Base-by-base conservation (phyloP, 1,139 yeast genomes). In the Pichia sp. region DNA sequence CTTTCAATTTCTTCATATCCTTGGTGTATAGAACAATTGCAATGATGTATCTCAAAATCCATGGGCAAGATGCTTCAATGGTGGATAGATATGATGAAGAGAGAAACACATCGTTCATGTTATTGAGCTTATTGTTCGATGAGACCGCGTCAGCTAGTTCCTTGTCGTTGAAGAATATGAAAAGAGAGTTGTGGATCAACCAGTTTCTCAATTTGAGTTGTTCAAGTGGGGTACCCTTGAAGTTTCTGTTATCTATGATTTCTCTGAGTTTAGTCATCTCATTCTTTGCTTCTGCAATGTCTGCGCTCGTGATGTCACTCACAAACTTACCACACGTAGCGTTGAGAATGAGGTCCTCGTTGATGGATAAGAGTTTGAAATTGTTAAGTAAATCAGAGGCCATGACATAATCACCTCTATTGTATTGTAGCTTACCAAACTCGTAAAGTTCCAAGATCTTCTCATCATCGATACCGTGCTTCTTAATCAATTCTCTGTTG, bases 321-420 rank as follows among this genome's bases (percentile, higher is more conserved):
- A 81, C 77, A 14, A 75, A 58, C 49, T 70, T 70, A 51, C 80
- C 80, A 78, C 80, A 74, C 12, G 78, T 72, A 18, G 80, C 77
- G 38, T 73, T 69, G 33, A 69, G 55, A 41, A 69, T 65, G 42
- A 68, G 56, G 21, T 69, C 67, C 42, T 59, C 58, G 50, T 74
- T 68, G 24, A 71, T 67, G 15, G 78, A 71, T 21, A 74, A 58
- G 13, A 70, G 64, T 52, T 77, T 62, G 53, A 73, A 74, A 52
- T 72, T 75, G 48, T 67, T 68, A 41, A 74, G 57, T 42, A 72
- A 59, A 50, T 74, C 79, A 19, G 74, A 63, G 11, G 80, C 77
- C 58, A 69, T 65, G 33, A 63, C 68, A 54, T 74, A 74, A 48
- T 73, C 73, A 45, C 81, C 81, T 51, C 75, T 64, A 57, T 72